phyloP scores from a whole-genome alignment of 2,329 filamentous ascomycete species.

The Aspergillus carbonarius region DNA sequence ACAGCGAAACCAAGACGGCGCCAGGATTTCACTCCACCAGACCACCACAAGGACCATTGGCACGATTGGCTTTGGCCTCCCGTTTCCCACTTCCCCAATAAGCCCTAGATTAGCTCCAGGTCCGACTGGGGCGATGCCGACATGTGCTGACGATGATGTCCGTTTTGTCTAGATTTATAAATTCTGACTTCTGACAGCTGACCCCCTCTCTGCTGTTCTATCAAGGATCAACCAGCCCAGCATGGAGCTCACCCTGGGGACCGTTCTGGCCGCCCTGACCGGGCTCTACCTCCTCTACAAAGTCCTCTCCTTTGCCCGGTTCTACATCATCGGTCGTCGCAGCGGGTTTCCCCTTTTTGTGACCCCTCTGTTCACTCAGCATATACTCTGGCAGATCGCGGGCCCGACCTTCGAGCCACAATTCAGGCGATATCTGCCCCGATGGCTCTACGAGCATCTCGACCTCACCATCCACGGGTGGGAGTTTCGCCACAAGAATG shows the following conservation, averaged over 20 bases:
- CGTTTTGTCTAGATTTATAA: too few species aligned
- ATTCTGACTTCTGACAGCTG: too few species aligned
- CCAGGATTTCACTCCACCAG: too few species aligned
- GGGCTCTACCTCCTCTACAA: slow-evolving; percentile 1
- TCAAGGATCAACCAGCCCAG: not conserved
- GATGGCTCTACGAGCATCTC: slow-evolving; percentile 23
- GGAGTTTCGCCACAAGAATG: slow-evolving; percentile 32
- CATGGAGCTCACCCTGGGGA: not conserved
- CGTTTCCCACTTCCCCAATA: not conserved
- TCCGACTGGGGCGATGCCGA: too few species aligned
- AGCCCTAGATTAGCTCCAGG: not conserved
- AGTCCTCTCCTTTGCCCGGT: not conserved
- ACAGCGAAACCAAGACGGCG: too few species aligned
- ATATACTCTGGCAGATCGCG: slow-evolving; percentile 30
- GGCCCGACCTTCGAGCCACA: slow-evolving; percentile 20
- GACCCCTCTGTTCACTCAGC: slow-evolving; percentile 23
- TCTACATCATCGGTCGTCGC: slow-evolving; percentile 25
- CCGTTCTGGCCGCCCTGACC: not conserved
- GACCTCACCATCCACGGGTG: slow-evolving; percentile 32
- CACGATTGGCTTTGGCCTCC: too few species aligned
- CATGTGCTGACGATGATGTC: too few species aligned
- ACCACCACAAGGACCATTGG: too few species aligned
- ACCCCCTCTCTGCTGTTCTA: not conserved
- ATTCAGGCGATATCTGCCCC: slow-evolving; percentile 27
- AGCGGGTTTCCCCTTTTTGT: slow-evolving; percentile 27